Percentiles rank a stretch among this genome's conserved stretches.
These are phyloP conservation scores for Monosporascus sp. DNA, from an alignment of 2,329 filamentous ascomycete species.

Conservation along the genomic window DNA sequence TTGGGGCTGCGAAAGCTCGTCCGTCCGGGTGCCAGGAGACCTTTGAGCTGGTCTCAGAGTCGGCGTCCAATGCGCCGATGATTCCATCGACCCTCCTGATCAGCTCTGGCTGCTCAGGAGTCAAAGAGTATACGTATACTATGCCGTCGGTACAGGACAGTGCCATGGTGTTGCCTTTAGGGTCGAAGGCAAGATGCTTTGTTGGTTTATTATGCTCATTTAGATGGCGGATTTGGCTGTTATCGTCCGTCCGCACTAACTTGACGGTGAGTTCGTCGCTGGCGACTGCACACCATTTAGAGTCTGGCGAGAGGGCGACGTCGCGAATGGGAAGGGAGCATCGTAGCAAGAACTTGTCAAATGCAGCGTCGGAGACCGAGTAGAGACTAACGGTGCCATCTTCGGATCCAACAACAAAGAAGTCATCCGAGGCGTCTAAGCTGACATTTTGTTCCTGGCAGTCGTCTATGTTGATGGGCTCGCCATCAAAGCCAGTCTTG, in stretches of 20 bases:
- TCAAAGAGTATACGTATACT: conserved; percentile 84
- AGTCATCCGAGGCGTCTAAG: conserved; percentile 70
- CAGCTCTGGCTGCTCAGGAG: conserved; percentile 71
- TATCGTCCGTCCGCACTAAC: conserved; percentile 77
- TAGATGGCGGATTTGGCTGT: conserved; percentile 68
- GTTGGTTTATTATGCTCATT: conserved; percentile 80
- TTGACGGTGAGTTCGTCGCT: conserved; percentile 94
- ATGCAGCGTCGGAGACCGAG: conserved; percentile 66
- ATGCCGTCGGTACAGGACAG: conserved; percentile 85
- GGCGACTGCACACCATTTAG: conserved; percentile 87
- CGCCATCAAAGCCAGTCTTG: conserved; percentile 84
- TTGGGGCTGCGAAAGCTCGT: conserved; percentile 80
- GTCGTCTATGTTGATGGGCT: conserved; percentile 88
- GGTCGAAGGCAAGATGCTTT: conserved; percentile 89
- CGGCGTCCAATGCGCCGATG: conserved; percentile 72
- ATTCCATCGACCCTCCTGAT: conserved; percentile 81
- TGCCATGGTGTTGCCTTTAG: conserved; percentile 67
- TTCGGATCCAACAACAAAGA: conserved; percentile 85
- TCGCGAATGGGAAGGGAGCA: conserved; percentile 84
- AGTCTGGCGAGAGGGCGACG: conserved; percentile 74
- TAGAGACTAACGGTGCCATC: conserved; percentile 96
- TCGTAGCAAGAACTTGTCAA: conserved; percentile 78
- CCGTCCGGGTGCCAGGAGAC: conserved; percentile 93
- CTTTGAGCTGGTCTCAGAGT: conserved; percentile 68
- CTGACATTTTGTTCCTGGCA: conserved; percentile 80